Evolutionary conservation across 2,329 filamentous ascomycete species (phyloP).

Genomic region (Aspergillus neoniger): DNA sequence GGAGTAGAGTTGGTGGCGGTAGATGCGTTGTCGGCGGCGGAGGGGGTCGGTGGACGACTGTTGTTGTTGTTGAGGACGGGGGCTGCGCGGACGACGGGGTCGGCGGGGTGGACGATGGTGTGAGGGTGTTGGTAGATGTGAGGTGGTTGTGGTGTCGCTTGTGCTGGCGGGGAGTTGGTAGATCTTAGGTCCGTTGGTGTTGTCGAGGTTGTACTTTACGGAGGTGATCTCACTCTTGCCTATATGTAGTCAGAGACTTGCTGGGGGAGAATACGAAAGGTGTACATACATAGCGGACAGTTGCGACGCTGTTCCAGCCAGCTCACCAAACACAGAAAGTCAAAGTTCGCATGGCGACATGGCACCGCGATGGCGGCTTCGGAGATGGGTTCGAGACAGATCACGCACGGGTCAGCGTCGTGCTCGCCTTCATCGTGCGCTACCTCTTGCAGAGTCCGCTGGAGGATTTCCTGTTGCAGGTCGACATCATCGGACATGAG

Average conservation of each 20-base stretch:
- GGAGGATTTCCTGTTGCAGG: slow-evolving; percentile 46
- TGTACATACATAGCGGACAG: slow-evolving; percentile 79
- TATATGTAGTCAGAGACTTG: too few relatives aligned
- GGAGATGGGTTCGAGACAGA: slow-evolving; percentile 77
- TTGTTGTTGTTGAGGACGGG: slow-evolving; percentile 15
- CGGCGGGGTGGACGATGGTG: slow-evolving; percentile 20
- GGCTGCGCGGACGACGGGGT: slow-evolving; percentile 27
- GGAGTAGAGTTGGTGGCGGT: slow-evolving; percentile 71
- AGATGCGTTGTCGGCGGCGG: slow-evolving; percentile 68
- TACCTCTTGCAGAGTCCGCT: slow-evolving; percentile 50
- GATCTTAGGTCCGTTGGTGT: slow-evolving; percentile 56
- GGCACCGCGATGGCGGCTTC: slow-evolving; percentile 72
- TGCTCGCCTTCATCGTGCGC: slow-evolving; percentile 35
- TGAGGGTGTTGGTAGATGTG: slow-evolving; percentile 8
- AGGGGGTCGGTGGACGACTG: slow-evolving; percentile 50
- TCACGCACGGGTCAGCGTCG: slow-evolving; percentile 67
- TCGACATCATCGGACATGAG: slow-evolving; percentile 45
- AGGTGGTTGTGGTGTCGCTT: slow-evolving; percentile 14
- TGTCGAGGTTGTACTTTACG: slow-evolving; percentile 67
- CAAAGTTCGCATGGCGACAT: slow-evolving; percentile 78
- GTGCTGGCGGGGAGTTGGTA: slow-evolving; percentile 51
- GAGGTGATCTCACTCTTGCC: slow-evolving; percentile 56
- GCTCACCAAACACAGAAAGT: slow-evolving; percentile 79
- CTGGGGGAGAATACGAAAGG: too few relatives aligned
- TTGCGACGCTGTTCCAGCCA: slow-evolving; percentile 74